Evolutionary conservation across 1,284 basidiomycete species (phyloP), one percentile per base, ranked within the genome.

Genomic region (Malassezia japonica): DNA sequence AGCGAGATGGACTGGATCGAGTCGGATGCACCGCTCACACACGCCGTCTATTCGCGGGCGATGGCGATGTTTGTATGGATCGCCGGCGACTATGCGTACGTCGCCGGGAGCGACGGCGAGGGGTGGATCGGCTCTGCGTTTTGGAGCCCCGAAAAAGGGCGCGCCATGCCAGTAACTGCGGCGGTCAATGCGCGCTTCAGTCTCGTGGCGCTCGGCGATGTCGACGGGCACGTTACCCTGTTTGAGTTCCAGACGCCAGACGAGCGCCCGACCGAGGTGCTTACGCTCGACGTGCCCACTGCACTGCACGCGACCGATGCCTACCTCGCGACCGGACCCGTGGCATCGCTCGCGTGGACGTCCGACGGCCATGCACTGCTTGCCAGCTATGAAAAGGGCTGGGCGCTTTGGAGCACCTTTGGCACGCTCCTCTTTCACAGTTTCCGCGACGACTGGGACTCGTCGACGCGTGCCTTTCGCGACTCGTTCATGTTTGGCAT

Each of bases 341-440:
- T 95, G 1, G 80, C 75, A 38, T 75, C 81, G 12, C 78, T 95
- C 72, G 36, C 50, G 6, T 68, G 61, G 64, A 64, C 68, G n/a
- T 87, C 91, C 84, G 94, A 99, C 74, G 94, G 92, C 1, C 89
- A 94, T 74, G 88, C 87, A 1, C 78, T 98, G n/a, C 91, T 90
- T n/a, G 87, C 90, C 1, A 91, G 87, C 0, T 96, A 88, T 83
- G 79, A 83, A 56, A 75, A 81, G 50, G 91, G 89, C 4, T 94
- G 90, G 86, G 86, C 84, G 0, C 79, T 94, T 4, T 89, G 90
- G 78, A 91, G 86, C 68, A 83, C 92, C 27, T 86, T 87, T 23
- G 91, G 94, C 10, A 89, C 55, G 84, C 89, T 72, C 77, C 88
- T 49, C 83, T 83, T 6, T 83, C 82, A 76, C 57, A 68, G 81